Evolutionary conservation across 192 early-diverging fungal genomes (phyloP), one percentile per base, ranked within the genome.

Genomic region (Funneliformis mosseae): DNA sequence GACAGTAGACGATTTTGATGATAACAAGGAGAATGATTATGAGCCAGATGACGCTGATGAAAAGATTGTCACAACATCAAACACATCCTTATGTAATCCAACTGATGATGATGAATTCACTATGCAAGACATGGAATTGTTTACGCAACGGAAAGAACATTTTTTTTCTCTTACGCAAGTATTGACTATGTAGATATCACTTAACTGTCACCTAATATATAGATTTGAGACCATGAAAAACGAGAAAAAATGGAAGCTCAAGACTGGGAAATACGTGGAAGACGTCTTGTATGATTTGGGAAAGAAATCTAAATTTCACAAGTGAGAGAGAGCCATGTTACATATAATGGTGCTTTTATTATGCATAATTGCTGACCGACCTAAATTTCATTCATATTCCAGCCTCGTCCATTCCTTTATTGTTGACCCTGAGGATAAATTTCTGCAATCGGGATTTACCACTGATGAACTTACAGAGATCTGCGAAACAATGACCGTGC

Each of bases 251-350:
- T 61, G 74, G 74, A 76, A 61, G 46, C 74, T 76, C 3, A 59
- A 50, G 25, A 41, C 75, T 4, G 59, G 75, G 2, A 63, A 5
- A 42, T 33, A 41, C 39, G 75, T 76, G 8, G 59, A 63, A 42
- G 75, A 76, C 5, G 11, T 76, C 59, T 50, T 76, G 28, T 76
- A 76, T 61, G 16, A 74, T 48, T 46, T 74, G 8, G 71, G 71
- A 25, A 74, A n/a, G 21, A 43, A 48, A 74, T 74, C 21, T 23
- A 48, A 55, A 50, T 48, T 18, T 48, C 71, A 74, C 25, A 43
- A 74, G 71, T 48, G 21, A 74, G 71, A 48, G 71, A n/a, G n/a
- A n/a, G n/a, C 4, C 21, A 18, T 12, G 7, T 42, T 48, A 48
- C 8, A 16, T 10, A n/a, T n/a, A n/a, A n/a, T n/a, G n/a, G n/a